These are phyloP conservation scores for Xylariaceae sp. DNA, from an alignment of 2,329 filamentous ascomycete species.

Conservation along the genomic window DNA sequence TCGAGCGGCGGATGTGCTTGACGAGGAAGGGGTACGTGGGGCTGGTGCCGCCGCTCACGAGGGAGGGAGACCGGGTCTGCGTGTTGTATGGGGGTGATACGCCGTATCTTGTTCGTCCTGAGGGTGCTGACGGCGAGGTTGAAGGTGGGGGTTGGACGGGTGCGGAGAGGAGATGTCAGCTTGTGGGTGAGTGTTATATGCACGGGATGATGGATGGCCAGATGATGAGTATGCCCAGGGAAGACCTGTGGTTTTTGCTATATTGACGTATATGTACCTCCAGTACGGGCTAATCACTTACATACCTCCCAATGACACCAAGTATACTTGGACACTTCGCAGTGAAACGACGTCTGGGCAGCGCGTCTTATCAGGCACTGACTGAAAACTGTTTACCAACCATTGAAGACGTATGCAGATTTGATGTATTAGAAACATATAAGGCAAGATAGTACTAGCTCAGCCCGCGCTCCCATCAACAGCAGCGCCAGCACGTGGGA, in stretches of 20 bases:
- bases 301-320: too few species aligned
- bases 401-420: too few species aligned
- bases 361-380: too few species aligned
- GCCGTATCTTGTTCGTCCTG: slow-evolving; percentile 2
- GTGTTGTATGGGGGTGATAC: slow-evolving; percentile 4
- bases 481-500: too few species aligned
- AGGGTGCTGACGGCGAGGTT: background rate
- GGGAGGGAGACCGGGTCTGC: slow-evolving; percentile 4
- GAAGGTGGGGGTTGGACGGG: background rate
- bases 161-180: slow-evolving; percentile 3
- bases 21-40: slow-evolving; percentile 9
- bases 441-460: too few species aligned
- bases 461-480: too few species aligned
- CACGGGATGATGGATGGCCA: slow-evolving; percentile 10
- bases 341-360: too few species aligned
- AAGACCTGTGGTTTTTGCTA: background rate
- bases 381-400: too few species aligned
- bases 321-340: too few species aligned
- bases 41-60: slow-evolving; percentile 7
- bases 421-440: too few species aligned
- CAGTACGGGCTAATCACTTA: too few species aligned
- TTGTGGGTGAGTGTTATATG: slow-evolving; percentile 11
- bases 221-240: slow-evolving; percentile 1
- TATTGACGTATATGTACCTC: too few species aligned
- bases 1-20: slow-evolving; percentile 7